Percentiles rank a stretch among this genome's conserved stretches.
phyloP scores from a whole-genome alignment of 2,329 filamentous ascomycete species.

The Scytalidium sp. region DNA sequence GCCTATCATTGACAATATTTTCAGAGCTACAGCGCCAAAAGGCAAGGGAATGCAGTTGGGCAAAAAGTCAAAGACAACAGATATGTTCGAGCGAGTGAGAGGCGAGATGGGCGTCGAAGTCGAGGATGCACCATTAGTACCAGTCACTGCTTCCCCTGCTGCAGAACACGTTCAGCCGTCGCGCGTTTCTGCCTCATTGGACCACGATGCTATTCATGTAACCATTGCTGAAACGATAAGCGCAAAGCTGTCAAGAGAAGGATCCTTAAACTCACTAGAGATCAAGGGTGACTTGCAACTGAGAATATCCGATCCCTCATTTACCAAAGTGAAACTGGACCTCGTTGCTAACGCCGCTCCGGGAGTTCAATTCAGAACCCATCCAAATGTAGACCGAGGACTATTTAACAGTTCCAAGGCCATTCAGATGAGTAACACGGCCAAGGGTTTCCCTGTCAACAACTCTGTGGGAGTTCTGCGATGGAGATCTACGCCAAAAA shows the following conservation, averaged over 20 bases:
- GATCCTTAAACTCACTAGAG: conserved; percentile 78
- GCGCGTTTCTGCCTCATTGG: conserved; percentile 62
- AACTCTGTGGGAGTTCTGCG: conserved; percentile 89
- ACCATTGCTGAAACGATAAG: conserved; percentile 88
- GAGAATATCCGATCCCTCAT: conserved; percentile 80
- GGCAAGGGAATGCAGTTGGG: conserved; percentile 99
- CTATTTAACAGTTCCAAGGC: conserved; percentile 78
- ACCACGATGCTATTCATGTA: conserved; percentile 83
- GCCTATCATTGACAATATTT: conserved; percentile 22
- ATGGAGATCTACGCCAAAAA: conserved; percentile 83
- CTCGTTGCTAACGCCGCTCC: conserved; percentile 74
- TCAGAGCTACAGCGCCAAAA: conserved; percentile 63
- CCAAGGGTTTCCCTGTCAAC: conserved; percentile 90
- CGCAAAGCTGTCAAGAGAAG: conserved; percentile 85
- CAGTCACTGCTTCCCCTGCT: conserved; percentile 43
- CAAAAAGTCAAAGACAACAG: conserved; percentile 97
- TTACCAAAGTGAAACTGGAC: conserved; percentile 89
- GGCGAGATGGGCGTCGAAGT: conserved; percentile 86
- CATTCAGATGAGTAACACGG: conserved; percentile 86
- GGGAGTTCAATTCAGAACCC: conserved; percentile 88
- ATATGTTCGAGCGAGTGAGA: conserved; percentile 95
- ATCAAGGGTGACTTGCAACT: conserved; percentile 92
- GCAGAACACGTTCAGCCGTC: conserved; percentile 49
- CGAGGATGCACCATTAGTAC: conserved; percentile 72
- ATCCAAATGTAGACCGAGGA: conserved; percentile 92